phyloP scores from a whole-genome alignment of 78 protist species.

The Acrasis kona region DNA sequence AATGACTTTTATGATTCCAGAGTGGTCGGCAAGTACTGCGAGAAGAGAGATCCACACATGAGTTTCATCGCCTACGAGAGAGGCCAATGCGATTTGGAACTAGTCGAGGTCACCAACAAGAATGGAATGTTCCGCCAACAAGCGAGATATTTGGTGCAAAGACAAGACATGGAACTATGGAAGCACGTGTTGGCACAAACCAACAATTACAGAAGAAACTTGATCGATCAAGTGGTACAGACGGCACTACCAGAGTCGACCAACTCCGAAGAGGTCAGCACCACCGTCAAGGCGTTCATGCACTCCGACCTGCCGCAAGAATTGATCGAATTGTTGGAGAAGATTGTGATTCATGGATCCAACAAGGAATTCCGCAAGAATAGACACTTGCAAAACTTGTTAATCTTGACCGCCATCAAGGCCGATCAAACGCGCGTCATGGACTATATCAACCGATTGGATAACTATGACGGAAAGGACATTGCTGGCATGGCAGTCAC shows the following conservation, averaged over 20 bases:
- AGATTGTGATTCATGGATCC: conserved; percentile 84
- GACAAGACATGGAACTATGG: conserved; percentile 96
- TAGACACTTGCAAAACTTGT: conserved; percentile 94
- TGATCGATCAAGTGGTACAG: conserved; percentile 90
- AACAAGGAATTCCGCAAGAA: conserved; percentile 74
- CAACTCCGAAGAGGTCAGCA: conserved; percentile 84
- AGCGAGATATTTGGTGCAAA: conserved; percentile 90
- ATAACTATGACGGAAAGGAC: conserved; percentile 93
- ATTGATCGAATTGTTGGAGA: conserved; percentile 97
- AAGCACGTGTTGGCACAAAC: conserved; percentile 74
- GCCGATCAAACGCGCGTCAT: conserved; percentile 83
- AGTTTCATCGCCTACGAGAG: conserved; percentile 26
- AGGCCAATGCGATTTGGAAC: conserved; percentile 91
- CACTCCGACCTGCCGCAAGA: conserved; percentile 94
- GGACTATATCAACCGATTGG: conserved; percentile 91
- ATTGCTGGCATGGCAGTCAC: conserved; percentile 89
- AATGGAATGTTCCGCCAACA: conserved; percentile 92
- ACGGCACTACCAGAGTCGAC: conserved; percentile 91
- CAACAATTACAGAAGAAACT: conserved; percentile 64
- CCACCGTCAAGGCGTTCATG: conserved; percentile 98
- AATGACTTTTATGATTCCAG: conserved; percentile 59
- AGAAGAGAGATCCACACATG: conserved; percentile 93
- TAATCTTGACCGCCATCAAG: conserved; percentile 96
- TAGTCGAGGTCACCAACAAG: conserved; percentile 87
- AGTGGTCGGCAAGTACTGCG: conserved; percentile 78